These are phyloP conservation scores for Geum urbanum DNA, from an alignment of 306 rosid species.

Conservation along the genomic window DNA sequence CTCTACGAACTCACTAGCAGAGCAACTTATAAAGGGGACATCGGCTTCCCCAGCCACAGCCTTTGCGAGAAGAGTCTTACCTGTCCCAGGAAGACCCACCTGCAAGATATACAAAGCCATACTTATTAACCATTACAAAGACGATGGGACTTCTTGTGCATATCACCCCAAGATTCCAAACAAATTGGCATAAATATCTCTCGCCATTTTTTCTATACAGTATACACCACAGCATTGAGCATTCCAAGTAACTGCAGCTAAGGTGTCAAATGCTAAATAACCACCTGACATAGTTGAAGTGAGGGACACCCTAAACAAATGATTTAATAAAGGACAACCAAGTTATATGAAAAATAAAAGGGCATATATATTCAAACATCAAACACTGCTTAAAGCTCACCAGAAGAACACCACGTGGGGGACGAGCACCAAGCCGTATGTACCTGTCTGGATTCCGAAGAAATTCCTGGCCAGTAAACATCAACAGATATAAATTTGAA, in stretches of 20 bases:
- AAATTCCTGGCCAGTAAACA: slow-evolving; percentile 75
- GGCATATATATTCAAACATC: not conserved
- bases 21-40: slow-evolving; percentile 94
- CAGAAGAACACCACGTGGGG: slow-evolving; percentile 98
- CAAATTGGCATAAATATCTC: slow-evolving; percentile 7
- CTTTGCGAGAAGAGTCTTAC: slow-evolving; percentile 98
- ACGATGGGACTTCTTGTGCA: slow-evolving; percentile 7
- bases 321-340: not conserved
- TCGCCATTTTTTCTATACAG: slow-evolving; percentile 13
- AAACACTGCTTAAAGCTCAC: slow-evolving; percentile 51
- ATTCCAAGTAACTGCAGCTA: not conserved
- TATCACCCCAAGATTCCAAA: slow-evolving; percentile 1
- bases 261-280: not conserved
- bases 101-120: slow-evolving; percentile 41
- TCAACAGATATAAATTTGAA: slow-evolving; percentile 9
- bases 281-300: not conserved
- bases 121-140: slow-evolving; percentile 22
- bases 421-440: slow-evolving; percentile 91
- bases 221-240: not conserved
- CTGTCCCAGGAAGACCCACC: slow-evolving; percentile 99
- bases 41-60: slow-evolving; percentile 99
- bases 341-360: not conserved
- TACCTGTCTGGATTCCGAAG: slow-evolving; percentile 95
- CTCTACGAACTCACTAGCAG: slow-evolving; percentile 99
- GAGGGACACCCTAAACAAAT: not conserved